Conservation (phyloP, 1,139 yeast genomes). For the Blastobotrys arbuscula region DNA sequence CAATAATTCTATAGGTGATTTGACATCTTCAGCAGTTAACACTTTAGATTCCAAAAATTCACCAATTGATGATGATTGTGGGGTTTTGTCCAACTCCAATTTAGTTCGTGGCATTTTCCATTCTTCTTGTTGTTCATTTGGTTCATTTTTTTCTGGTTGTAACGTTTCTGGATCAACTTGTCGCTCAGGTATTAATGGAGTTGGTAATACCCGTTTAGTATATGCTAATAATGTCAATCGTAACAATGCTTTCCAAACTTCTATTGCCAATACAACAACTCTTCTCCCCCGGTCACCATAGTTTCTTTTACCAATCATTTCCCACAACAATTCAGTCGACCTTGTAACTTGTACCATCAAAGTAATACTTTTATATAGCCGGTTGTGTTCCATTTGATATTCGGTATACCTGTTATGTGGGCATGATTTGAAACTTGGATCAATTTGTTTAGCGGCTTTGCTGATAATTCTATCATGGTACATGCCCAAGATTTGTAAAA, state of each 20-base stretch:
- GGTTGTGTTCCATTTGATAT: conserved; percentile 23
- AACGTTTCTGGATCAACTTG: conserved; percentile 29
- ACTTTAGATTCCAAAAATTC: conserved; percentile 28
- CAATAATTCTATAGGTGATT: conserved; percentile 31
- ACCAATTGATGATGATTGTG: conserved; percentile 10
- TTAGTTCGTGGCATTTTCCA: conserved; percentile 35
- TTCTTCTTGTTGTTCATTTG: conserved; percentile 1
- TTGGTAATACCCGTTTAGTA: conserved; percentile 30
- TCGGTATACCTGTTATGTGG: conserved; percentile 35
- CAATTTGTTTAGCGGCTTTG: conserved; percentile 27
- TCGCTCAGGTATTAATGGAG: conserved; percentile 35
- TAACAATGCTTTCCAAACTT: conserved; percentile 32
- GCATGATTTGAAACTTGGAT: conserved; percentile 24
- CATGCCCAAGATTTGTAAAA: conserved; percentile 34
- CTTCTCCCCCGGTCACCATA: conserved; percentile 31
- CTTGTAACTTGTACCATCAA: conserved; percentile 32
- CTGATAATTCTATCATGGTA: conserved; percentile 37
- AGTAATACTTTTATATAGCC: conserved; percentile 31
- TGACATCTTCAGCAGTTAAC: conserved; percentile 34
- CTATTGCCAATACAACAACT: conserved; percentile 33
- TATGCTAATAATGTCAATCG: conserved; percentile 31
- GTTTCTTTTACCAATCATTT: conserved; percentile 33
- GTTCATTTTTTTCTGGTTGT: neutral
- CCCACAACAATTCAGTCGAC: conserved; percentile 36
- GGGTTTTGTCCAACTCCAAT: conserved; percentile 10